Base-by-base conservation (phyloP, 2,329 filamentous ascomycete genomes). In the Furcasterigmium furcatum region DNA sequence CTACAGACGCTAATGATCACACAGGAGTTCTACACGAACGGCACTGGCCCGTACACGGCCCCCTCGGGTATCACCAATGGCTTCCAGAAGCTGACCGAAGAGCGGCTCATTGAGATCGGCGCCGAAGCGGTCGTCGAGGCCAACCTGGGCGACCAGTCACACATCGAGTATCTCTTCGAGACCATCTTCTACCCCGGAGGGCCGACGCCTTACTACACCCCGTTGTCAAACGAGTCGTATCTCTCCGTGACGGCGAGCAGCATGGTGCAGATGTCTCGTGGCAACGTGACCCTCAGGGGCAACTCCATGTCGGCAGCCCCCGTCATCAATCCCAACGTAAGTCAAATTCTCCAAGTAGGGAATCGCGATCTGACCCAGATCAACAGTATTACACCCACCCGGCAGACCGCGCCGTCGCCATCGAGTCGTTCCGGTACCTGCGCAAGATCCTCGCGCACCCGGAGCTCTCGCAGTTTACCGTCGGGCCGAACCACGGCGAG, bases 351-450 rank as follows among this genome's bases (percentile, higher is more conserved):
- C 5, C 24, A 27, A 27, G 24, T 27, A 27, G 7, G 24, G 12
- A 27, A 27, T n/a, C 30, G 9, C 7, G 3, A 25, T 1, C 20
- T 10, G 13, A 9, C 19, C 19, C 5, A 9, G 13, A 18, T 3
- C 1, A 9, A 47, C 20, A 58, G 57, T 60, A 60, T 49, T 58
- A 57, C 41, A 52, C 47, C 29, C 45, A 58, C 43, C 32, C 46
- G 0, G 47, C 59, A 18, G 64, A 67, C 41, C 53, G 63, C 12
- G 56, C 56, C 8, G 57, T 65, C 22, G 60, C 60, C 5, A 49
- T 63, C 39, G 53, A 60, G 9, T 61, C 58, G 13, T 62, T 66
- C 53, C 58, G 52, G 16, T 64, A 64, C 45, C 55, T 56, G 13
- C 59, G 64, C 27, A 55, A 52, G 44, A 60, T 60, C 44, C 51